Evolutionary conservation across 352 stramenopile genomes (phyloP).

Genomic region (Phytophthora cactorum): DNA sequence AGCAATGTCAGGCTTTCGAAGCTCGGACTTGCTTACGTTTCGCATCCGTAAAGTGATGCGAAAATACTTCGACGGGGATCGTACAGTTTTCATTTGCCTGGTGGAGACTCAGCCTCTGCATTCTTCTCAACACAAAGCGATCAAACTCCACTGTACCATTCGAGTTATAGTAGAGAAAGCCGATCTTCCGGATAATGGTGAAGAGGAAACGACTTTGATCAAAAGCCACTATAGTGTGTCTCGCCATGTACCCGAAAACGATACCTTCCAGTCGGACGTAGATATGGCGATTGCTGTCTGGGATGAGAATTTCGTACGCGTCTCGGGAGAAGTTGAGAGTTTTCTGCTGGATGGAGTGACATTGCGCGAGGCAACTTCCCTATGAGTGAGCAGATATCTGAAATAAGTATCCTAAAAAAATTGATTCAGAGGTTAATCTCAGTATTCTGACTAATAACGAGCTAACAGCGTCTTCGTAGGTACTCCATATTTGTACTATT

Average conservation of each 20-base stretch:
- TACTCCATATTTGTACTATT: no score
- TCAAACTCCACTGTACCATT: slow-evolving; percentile 1
- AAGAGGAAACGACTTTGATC: slow-evolving; percentile 3
- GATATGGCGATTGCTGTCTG: slow-evolving; percentile 24
- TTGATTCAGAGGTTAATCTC: no score
- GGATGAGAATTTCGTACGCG: slow-evolving; percentile 19
- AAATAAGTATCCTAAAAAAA: no score
- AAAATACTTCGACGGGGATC: slow-evolving; percentile 17
- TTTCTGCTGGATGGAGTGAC: slow-evolving; percentile 17
- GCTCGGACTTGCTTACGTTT: neutral
- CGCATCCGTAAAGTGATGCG: slow-evolving; percentile 17
- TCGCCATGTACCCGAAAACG: neutral
- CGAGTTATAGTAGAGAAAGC: slow-evolving; percentile 17
- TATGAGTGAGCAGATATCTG: no score
- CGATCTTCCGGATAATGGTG: neutral
- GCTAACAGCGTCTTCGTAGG: no score
- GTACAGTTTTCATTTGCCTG: slow-evolving; percentile 18
- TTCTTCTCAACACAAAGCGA: neutral
- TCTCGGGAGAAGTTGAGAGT: slow-evolving; percentile 19
- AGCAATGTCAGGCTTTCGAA: neutral
- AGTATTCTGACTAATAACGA: no score
- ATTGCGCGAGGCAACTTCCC: neutral
- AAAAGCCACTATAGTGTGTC: slow-evolving; percentile 18
- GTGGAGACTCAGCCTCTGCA: slow-evolving; percentile 5
- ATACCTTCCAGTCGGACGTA: neutral